phyloP scores from a whole-genome alignment of 495 filamentous ascomycete species.

The Penicillium alfredii region DNA sequence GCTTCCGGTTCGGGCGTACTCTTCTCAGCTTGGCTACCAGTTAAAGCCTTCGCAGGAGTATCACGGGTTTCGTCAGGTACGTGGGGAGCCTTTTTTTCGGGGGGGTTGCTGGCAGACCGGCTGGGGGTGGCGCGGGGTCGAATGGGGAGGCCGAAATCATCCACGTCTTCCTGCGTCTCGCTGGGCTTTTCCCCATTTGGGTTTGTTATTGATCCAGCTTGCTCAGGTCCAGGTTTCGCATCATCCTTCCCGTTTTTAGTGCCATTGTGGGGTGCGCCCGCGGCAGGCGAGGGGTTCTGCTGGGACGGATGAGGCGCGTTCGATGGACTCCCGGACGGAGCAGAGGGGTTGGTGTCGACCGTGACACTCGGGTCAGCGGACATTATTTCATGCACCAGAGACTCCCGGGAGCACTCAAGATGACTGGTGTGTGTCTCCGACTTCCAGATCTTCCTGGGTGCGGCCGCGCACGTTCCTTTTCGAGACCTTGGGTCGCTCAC shows the following conservation, averaged over 20 bases:
- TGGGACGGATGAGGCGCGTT: conserved; percentile 8
- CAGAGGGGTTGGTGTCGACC: too few species aligned
- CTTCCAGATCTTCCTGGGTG: conserved; percentile 8
- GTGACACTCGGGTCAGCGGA: conserved; percentile 18
- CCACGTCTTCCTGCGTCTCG: conserved; percentile 19
- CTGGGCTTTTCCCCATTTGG: conserved; percentile 1
- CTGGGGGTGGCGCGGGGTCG: conserved; percentile 21
- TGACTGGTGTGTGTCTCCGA: conserved; percentile 4
- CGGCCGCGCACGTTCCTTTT: conserved; percentile 14
- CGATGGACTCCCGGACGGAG: too few species aligned
- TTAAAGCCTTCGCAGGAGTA: not conserved
- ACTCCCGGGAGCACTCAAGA: conserved; percentile 7
- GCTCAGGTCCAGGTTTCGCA: conserved; percentile 3
- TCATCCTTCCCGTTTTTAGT: conserved; percentile 16
- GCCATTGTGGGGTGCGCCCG: conserved; percentile 6
- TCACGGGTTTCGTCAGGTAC: conserved; percentile 24
- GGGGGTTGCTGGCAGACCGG: conserved; percentile 10
- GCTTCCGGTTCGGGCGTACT: conserved; percentile 2
- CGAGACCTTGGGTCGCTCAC: conserved; percentile 11
- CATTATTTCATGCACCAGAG: conserved; percentile 27
- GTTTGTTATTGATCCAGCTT: conserved; percentile 1
- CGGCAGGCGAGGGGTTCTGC: not conserved
- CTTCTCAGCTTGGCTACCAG: conserved; percentile 3
- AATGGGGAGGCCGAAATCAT: conserved; percentile 45
- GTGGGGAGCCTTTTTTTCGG: conserved; percentile 16